Percentiles rank a stretch among this genome's conserved stretches.
Conservation (phyloP, 176 grass and related monocot genomes). For the Triticum monococcum region DNA sequence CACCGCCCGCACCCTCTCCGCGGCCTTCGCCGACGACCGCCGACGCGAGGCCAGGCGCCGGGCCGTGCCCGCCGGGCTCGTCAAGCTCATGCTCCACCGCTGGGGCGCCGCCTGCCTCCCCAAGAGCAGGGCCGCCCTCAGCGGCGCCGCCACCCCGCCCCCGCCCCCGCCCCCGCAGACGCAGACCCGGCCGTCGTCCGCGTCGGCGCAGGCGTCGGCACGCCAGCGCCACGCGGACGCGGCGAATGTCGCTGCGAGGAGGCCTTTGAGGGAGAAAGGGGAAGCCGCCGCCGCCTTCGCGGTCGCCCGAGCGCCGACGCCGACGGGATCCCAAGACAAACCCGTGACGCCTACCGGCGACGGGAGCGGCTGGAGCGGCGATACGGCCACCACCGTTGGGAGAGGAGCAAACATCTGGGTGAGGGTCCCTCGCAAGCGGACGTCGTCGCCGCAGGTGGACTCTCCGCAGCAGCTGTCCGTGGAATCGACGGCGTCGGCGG, state of each 20-base stretch:
- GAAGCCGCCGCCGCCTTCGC: neutral
- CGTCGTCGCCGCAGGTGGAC: neutral
- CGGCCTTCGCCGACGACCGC: constrained; percentile 16
- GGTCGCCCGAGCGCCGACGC: neutral
- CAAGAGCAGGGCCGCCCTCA: neutral
- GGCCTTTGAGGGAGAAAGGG: constrained; percentile 65
- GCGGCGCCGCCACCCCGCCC: neutral
- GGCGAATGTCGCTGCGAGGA: constrained; percentile 19
- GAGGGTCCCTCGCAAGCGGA: neutral
- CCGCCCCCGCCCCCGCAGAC: neutral
- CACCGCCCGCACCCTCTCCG: constrained; percentile 25
- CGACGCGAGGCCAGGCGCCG: neutral
- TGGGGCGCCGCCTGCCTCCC: constrained; percentile 21
- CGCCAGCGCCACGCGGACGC: neutral
- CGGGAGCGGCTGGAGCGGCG: neutral
- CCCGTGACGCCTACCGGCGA: neutral
- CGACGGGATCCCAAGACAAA: neutral
- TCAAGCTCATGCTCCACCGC: constrained; percentile 12
- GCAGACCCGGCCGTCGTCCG: neutral
- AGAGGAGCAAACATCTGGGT: constrained; percentile 21
- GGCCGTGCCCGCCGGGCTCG: neutral
- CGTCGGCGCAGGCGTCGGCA: neutral
- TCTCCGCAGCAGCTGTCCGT: neutral
- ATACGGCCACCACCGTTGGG: neutral
- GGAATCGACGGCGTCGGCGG: neutral